Percentiles rank a stretch among this genome's conserved stretches.
These are phyloP conservation scores for Petasospora rhodanensis DNA, from an alignment of 1,139 yeast species.

Conservation along the genomic window DNA sequence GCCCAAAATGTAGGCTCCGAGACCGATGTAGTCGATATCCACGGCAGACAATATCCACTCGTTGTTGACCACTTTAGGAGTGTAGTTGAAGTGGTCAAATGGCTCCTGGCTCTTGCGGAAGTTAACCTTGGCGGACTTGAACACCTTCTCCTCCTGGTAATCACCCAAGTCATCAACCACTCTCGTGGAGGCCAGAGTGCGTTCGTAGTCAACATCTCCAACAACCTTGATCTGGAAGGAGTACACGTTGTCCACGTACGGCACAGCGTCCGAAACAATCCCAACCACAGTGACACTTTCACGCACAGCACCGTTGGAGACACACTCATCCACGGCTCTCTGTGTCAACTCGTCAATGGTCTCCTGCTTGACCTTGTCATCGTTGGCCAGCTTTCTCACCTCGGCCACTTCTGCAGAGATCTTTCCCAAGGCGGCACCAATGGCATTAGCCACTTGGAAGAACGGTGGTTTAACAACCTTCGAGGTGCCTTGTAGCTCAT, in stretches of 20 bases:
- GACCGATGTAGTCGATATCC: conserved; percentile 37
- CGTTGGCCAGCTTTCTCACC: conserved; percentile 22
- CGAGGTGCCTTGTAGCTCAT: conserved; percentile 34
- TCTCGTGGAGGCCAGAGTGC: conserved; percentile 9
- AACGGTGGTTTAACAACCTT: conserved; percentile 34
- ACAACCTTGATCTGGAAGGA: conserved; percentile 35
- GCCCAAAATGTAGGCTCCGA: conserved; percentile 43
- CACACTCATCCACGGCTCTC: conserved; percentile 24
- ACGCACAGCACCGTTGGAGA: conserved; percentile 30
- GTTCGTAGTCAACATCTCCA: conserved; percentile 37
- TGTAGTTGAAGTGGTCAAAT: conserved; percentile 28
- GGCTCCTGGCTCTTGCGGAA: conserved; percentile 7
- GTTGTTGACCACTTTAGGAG: conserved; percentile 33
- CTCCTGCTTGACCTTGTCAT: conserved; percentile 23
- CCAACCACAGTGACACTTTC: conserved; percentile 30
- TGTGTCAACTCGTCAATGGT: conserved; percentile 27
- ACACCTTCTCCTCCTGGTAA: too few relatives aligned
- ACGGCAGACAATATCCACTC: conserved; percentile 39
- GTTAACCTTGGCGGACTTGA: too few relatives aligned
- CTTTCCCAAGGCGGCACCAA: conserved; percentile 43
- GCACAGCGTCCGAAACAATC: conserved; percentile 34
- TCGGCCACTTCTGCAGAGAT: conserved; percentile 28
- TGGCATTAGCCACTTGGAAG: conserved; percentile 39
- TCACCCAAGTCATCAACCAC: too few relatives aligned
- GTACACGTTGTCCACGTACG: conserved; percentile 35